Percentiles rank a stretch among this genome's conserved stretches.
Evolutionary conservation across 2,329 filamentous ascomycete genomes (phyloP).

Genomic region (Cyphellophora attinorum): DNA sequence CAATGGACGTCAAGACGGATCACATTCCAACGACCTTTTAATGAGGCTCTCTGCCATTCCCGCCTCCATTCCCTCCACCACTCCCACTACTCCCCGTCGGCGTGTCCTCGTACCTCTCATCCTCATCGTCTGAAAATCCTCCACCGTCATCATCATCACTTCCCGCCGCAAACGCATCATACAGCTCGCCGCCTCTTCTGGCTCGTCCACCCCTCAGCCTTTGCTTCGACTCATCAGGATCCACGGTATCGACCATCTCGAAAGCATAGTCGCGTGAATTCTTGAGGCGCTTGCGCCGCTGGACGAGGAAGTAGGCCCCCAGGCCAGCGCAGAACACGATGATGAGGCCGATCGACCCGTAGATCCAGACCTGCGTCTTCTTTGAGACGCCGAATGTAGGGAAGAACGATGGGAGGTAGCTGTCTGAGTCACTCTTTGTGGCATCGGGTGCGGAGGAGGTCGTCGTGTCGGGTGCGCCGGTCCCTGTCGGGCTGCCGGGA

Average conservation of each 20-base stretch:
- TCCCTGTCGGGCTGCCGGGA: constrained; percentile 19
- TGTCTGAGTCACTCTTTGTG: constrained; percentile 9
- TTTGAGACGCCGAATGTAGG: constrained; percentile 84
- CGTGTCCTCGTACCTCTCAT: constrained; percentile 22
- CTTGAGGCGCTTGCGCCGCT: constrained; percentile 67
- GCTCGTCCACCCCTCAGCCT: constrained; percentile 31
- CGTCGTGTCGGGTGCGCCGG: constrained; percentile 17
- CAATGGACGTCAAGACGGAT: no score
- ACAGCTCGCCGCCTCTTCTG: constrained; percentile 73
- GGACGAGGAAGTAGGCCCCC: constrained; percentile 70
- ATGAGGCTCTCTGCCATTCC: not conserved
- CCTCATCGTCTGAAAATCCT: constrained; percentile 36
- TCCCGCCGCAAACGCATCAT: constrained; percentile 93
- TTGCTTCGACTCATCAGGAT: constrained; percentile 45
- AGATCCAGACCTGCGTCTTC: constrained; percentile 88
- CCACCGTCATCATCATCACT: constrained; percentile 63
- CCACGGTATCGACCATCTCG: constrained; percentile 78
- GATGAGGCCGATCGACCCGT: constrained; percentile 75
- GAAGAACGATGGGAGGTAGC: constrained; percentile 74
- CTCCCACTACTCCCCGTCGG: constrained; percentile 4
- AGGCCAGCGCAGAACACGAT: constrained; percentile 71
- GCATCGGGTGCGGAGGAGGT: constrained; percentile 20
- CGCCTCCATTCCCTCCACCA: not conserved
- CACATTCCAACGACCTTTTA: not conserved
- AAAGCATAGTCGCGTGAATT: constrained; percentile 83